Conservation (phyloP, 495 filamentous ascomycete genomes). For the Penicillium dipodomyicola region DNA sequence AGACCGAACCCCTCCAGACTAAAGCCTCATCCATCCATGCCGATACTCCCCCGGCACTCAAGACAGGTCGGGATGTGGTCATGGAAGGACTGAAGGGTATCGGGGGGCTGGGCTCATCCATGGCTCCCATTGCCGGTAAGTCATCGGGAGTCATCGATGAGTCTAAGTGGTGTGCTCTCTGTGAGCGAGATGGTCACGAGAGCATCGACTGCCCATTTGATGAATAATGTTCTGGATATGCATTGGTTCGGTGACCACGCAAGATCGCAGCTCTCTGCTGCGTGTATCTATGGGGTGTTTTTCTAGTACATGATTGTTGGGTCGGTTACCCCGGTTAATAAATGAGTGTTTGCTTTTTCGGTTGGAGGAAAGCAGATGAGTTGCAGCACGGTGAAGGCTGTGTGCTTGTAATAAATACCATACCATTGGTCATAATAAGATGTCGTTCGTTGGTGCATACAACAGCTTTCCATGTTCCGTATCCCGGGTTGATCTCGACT, state of each 20-base stretch:
- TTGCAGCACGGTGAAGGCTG: background rate
- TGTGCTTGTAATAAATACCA: conserved; percentile 5
- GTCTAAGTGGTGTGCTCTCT: conserved; percentile 94
- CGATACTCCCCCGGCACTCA: conserved; percentile 27
- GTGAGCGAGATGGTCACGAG: conserved; percentile 93
- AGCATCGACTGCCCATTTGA: conserved; percentile 95
- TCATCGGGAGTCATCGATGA: conserved; percentile 74
- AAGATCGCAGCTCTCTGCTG: conserved; percentile 13
- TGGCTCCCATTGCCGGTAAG: conserved; percentile 68
- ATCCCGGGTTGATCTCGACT: background rate
- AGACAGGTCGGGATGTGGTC: conserved; percentile 53
- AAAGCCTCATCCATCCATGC: conserved; percentile 15
- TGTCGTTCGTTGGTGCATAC: background rate
- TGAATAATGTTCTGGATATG: conserved; percentile 56
- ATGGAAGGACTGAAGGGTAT: conserved; percentile 66
- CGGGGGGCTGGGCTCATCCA: conserved; percentile 35
- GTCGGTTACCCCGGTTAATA: conserved; percentile 2
- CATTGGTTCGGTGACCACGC: conserved; percentile 9
- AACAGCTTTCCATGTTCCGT: background rate
- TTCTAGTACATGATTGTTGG: conserved; percentile 22
- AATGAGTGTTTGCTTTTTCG: conserved; percentile 2
- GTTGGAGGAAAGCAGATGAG: background rate
- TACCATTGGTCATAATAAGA: background rate
- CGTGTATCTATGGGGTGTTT: conserved; percentile 11
- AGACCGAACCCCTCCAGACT: conserved; percentile 13